These are phyloP conservation scores for Ambrosia artemisiifolia DNA, from an alignment of 129 eudicot genomes.

Conservation along the genomic window DNA sequence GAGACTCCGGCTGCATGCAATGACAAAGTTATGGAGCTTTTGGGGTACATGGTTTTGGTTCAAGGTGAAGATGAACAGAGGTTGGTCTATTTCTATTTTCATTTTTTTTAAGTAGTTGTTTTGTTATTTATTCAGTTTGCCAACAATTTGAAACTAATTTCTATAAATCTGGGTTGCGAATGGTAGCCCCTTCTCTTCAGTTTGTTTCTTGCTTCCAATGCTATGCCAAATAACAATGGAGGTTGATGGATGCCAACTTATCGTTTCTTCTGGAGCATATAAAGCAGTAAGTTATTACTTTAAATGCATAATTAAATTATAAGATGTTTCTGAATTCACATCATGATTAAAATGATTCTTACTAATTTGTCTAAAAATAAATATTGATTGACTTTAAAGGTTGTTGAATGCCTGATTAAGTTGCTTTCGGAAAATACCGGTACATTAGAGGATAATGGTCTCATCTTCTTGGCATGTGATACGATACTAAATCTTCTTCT, in stretches of 20 bases:
- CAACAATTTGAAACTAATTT: conserved; percentile 7
- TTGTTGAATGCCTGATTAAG: conserved; percentile 56
- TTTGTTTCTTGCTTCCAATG: conserved; percentile 92
- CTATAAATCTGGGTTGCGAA: conserved; percentile 5
- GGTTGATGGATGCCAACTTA: conserved; percentile 54
- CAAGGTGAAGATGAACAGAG: conserved; percentile 82
- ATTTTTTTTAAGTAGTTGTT: conserved; percentile 8
- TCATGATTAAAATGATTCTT: background rate
- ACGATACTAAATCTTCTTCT: conserved; percentile 73
- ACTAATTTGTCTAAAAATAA: background rate
- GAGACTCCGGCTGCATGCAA: conserved; percentile 74
- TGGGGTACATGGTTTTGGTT: conserved; percentile 72
- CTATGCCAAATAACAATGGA: conserved; percentile 85
- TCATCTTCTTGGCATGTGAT: conserved; percentile 87
- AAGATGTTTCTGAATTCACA: background rate
- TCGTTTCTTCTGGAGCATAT: conserved; percentile 67
- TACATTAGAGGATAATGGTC: conserved; percentile 43
- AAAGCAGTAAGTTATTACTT: conserved; percentile 52
- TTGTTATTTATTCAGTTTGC: background rate
- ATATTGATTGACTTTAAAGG: conserved; percentile 37
- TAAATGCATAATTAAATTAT: background rate
- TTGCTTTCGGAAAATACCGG: conserved; percentile 43
- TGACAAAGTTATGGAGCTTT: conserved; percentile 66
- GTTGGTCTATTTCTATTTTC: conserved; percentile 30
- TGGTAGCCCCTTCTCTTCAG: conserved; percentile 62